Conservation (phyloP, 768 basidiomycete genomes). For the Cystofilobasidium ferigula region DNA sequence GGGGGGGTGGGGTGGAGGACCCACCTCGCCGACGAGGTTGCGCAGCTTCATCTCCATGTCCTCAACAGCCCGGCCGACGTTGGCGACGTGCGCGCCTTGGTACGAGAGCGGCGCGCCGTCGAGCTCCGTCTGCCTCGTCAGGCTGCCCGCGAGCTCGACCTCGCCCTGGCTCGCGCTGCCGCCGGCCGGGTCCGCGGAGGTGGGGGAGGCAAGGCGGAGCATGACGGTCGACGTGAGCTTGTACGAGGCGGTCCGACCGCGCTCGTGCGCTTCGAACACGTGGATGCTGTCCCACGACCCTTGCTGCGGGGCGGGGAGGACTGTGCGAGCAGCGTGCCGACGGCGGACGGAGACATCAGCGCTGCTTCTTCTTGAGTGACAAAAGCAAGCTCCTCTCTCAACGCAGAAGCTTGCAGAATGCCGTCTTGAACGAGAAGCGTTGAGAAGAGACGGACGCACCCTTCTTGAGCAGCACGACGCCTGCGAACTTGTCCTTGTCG, state of each 20-base stretch:
- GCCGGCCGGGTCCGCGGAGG: conserved; percentile 34
- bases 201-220: conserved; percentile 65
- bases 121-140: conserved; percentile 87
- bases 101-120: conserved; percentile 68
- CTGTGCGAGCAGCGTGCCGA: conserved; percentile 2
- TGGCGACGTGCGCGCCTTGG: conserved; percentile 74
- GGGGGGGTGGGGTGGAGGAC: too few species aligned
- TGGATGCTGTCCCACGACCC: conserved; percentile 98
- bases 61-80: conserved; percentile 91
- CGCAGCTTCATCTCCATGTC: conserved; percentile 99
- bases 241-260: conserved; percentile 85
- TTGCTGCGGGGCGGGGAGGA: conserved; percentile 37
- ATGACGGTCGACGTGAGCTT: conserved; percentile 95
- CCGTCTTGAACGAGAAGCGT: too few species aligned
- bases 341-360: conserved; percentile 13
- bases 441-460: conserved; percentile 51
- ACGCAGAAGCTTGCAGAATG: too few species aligned
- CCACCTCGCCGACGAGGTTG: conserved; percentile 51
- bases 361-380: too few species aligned
- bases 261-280: conserved; percentile 88
- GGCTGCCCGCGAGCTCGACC: conserved; percentile 80
- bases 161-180: too few species aligned
- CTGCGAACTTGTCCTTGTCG: conserved; percentile 69
- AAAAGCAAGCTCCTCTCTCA: too few species aligned
- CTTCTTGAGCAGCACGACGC: conserved; percentile 92